phyloP scores from a whole-genome alignment of 306 rosid genomes.

The Comarum palustre region DNA sequence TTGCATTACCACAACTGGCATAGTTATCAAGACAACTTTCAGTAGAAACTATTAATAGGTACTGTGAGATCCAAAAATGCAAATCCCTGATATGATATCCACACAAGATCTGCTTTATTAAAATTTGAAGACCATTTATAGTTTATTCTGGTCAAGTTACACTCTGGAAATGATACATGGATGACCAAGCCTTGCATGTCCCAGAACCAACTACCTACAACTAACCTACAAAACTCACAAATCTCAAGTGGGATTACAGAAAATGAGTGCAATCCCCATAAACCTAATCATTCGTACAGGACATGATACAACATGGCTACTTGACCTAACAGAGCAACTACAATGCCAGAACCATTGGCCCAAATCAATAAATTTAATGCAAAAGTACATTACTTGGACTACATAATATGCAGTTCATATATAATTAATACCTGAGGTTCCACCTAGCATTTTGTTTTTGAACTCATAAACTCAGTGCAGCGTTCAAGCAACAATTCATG shows the following conservation, averaged over 20 bases:
- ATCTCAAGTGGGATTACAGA: slow-evolving; percentile 31
- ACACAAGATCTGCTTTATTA: slow-evolving; percentile 13
- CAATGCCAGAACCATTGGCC: background rate
- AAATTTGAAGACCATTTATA: slow-evolving; percentile 8
- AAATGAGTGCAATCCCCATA: slow-evolving; percentile 30
- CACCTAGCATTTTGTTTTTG: slow-evolving; percentile 36
- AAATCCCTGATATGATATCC: background rate
- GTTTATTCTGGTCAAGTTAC: slow-evolving; percentile 26
- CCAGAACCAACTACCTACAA: slow-evolving; percentile 21
- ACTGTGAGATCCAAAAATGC: background rate
- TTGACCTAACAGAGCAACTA: slow-evolving; percentile 28
- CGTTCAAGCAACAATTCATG: slow-evolving; percentile 47
- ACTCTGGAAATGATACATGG: slow-evolving; percentile 17
- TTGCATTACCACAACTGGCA: background rate
- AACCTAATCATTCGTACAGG: slow-evolving; percentile 16
- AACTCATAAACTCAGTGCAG: slow-evolving; percentile 28
- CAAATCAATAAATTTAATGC: background rate
- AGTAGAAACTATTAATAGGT: background rate
- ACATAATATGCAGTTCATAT: slow-evolving; percentile 24
- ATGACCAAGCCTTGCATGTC: slow-evolving; percentile 16
- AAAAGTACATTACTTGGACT: slow-evolving; percentile 23
- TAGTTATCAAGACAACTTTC: background rate
- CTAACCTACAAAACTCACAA: slow-evolving; percentile 26
- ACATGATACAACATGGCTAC: slow-evolving; percentile 23
- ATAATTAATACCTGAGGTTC: slow-evolving; percentile 20